These are phyloP conservation scores for Penicillium pulvis DNA, from an alignment of 495 filamentous ascomycete genomes.

Conservation along the genomic window DNA sequence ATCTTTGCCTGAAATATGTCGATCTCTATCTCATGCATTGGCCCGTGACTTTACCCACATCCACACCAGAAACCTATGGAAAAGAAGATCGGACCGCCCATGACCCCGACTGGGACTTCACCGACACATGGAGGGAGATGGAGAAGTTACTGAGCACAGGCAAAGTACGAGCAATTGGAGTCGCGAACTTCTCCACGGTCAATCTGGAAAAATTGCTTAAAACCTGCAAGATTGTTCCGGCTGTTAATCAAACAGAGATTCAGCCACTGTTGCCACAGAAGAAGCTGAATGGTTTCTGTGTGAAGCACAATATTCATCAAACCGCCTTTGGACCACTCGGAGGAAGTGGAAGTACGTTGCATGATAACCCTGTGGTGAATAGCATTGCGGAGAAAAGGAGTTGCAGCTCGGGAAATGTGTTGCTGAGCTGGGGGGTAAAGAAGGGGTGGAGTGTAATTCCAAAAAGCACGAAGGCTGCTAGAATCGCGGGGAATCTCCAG, in stretches of 20 bases:
- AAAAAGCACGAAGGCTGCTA: slow-evolving; percentile 51
- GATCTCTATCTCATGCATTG: slow-evolving; percentile 72
- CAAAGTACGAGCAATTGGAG: slow-evolving; percentile 57
- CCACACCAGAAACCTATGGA: slow-evolving; percentile 24
- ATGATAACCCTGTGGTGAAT: slow-evolving; percentile 56
- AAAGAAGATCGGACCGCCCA: slow-evolving; percentile 47
- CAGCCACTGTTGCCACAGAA: slow-evolving; percentile 60
- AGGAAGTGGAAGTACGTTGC: slow-evolving; percentile 45
- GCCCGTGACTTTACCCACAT: slow-evolving; percentile 60
- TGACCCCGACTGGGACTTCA: slow-evolving; percentile 42
- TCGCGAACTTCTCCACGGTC: slow-evolving; percentile 54
- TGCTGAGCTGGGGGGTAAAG: slow-evolving; percentile 61
- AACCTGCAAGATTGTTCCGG: slow-evolving; percentile 55
- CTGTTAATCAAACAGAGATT: slow-evolving; percentile 62
- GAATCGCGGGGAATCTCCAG: slow-evolving; percentile 54
- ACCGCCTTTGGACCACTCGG: slow-evolving; percentile 68
- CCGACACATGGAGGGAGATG: slow-evolving; percentile 55
- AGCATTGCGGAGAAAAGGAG: slow-evolving; percentile 53
- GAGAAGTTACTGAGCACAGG: slow-evolving; percentile 55
- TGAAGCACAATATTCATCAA: slow-evolving; percentile 56
- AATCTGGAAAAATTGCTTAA: slow-evolving; percentile 46
- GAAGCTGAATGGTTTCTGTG: slow-evolving; percentile 53
- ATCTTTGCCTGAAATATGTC: slow-evolving; percentile 61
- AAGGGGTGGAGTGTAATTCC: slow-evolving; percentile 62
- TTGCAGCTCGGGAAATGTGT: slow-evolving; percentile 59